Evolutionary conservation across 768 basidiomycete genomes (phyloP).

Genomic region (Tephrocybe rancida): DNA sequence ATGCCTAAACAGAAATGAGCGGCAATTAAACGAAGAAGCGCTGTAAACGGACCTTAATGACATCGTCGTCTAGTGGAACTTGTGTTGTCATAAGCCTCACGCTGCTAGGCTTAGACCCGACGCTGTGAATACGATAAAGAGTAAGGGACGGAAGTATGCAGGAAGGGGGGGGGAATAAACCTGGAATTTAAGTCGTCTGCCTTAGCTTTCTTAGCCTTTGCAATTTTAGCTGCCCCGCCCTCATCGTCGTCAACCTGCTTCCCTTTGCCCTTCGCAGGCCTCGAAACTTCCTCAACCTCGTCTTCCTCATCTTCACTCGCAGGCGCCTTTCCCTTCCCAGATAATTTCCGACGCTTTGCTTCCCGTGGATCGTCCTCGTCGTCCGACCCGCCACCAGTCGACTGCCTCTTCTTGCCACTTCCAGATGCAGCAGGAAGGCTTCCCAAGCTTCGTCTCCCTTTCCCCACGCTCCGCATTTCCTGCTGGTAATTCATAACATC

Average conservation of each 20-base stretch:
- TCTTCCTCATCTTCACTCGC: slow-evolving; percentile 14
- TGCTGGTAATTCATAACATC: slow-evolving; percentile 72
- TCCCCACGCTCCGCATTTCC: slow-evolving; percentile 55
- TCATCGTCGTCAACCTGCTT: slow-evolving; percentile 21
- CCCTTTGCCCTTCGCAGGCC: slow-evolving; percentile 18
- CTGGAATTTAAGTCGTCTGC: slow-evolving; percentile 13
- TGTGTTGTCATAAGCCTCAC: slow-evolving; percentile 72
- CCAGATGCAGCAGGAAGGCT: slow-evolving; percentile 19
- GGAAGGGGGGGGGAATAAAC: neutral
- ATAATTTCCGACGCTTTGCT: slow-evolving; percentile 11
- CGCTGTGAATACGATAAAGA: neutral
- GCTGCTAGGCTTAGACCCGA: slow-evolving; percentile 9
- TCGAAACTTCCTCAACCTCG: slow-evolving; percentile 1
- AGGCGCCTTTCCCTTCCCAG: slow-evolving; percentile 15
- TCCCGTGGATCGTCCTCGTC: slow-evolving; percentile 9
- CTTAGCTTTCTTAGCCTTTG: slow-evolving; percentile 20
- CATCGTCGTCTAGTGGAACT: slow-evolving; percentile 55
- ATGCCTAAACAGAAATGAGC: slow-evolving; percentile 38
- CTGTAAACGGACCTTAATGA: slow-evolving; percentile 52
- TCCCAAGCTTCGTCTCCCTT: slow-evolving; percentile 34
- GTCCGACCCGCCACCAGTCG: slow-evolving; percentile 5
- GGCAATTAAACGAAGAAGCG: neutral
- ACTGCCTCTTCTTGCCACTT: slow-evolving; percentile 17
- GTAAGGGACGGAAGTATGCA: neutral
- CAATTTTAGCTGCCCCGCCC: slow-evolving; percentile 4